Evolutionary conservation across 768 basidiomycete genomes (phyloP), one percentile per base, ranked within the genome.

Genomic region (Phaffia australis): DNA sequence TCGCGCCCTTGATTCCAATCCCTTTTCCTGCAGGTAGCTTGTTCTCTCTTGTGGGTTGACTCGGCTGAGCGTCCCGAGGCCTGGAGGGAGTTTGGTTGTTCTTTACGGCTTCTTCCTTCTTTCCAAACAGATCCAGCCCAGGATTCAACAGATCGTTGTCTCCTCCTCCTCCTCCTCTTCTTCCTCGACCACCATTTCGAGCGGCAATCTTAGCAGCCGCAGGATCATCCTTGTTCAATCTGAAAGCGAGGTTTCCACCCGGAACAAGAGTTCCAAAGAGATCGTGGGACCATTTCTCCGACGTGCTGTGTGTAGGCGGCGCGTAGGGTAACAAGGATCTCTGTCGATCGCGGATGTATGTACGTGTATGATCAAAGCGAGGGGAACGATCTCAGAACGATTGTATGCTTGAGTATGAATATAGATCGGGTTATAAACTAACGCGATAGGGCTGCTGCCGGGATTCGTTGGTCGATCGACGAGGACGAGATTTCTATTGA

Each of bases 161-260:
- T 50, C 64, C 56, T 16, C 49, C 35, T 42, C 51, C 35, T 64
- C 63, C 64, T 50, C 64, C 56, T 16, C 49, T 11, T 42, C 51
- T 23, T 64, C 63, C 35, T 15, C 46, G 23, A 23, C 42, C 52
- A 54, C 57, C 30, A 47, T 65, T 57, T 32, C 64, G 42, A 14
- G 56, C 46, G 2, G 57, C 55, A 54, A 63, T 63, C 62, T 63
- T 63, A n/a, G 54, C 51, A 1, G 62, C 62, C 2, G 64, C 46
- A 46, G 56, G 50, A 54, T 54, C 52, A 54, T 4, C 29, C 52
- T 54, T 54, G 52, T 54, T 15, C 30, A 67, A 47, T 4, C 66
- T 59, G 27, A 56, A 60, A 19, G 66, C 66, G 42, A 67, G 59
- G 56, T 67, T 67, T 25, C 66, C 66, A 16, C 66, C 66, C 25